phyloP scores from a whole-genome alignment of 805 yeast genomes.

The Candida broadrunensis region DNA sequence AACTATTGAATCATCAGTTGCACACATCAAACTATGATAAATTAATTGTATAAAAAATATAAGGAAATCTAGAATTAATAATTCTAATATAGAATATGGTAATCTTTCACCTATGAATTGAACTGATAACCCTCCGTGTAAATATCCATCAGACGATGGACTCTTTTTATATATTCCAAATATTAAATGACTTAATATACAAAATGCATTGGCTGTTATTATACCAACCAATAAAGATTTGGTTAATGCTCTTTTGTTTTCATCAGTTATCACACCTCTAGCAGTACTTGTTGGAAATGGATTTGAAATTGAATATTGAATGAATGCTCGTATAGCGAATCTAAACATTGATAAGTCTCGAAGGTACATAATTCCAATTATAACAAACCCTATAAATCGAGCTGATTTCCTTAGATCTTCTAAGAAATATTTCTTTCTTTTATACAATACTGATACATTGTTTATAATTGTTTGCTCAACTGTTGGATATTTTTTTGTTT shows the following conservation, averaged over 20 bases:
- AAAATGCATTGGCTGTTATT: slow-evolving; percentile 18
- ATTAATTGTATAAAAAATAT: slow-evolving; percentile 26
- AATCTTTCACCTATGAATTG: slow-evolving; percentile 40
- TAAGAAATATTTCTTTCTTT: slow-evolving; percentile 39
- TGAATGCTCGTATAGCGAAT: slow-evolving; percentile 21
- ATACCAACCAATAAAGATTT: slow-evolving; percentile 24
- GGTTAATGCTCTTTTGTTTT: slow-evolving; percentile 22
- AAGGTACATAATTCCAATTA: slow-evolving; percentile 36
- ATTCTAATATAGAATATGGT: slow-evolving; percentile 21
- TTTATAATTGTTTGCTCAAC: slow-evolving; percentile 38
- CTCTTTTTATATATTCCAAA: slow-evolving; percentile 20
- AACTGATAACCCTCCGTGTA: slow-evolving; percentile 33
- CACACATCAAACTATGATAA: slow-evolving; percentile 31
- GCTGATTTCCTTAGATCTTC: slow-evolving; percentile 31
- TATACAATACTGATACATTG: slow-evolving; percentile 39
- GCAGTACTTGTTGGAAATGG: slow-evolving; percentile 20
- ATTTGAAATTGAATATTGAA: slow-evolving; percentile 26
- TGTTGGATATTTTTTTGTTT: slow-evolving; percentile 27
- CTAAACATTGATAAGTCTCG: slow-evolving; percentile 38
- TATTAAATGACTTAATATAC: slow-evolving; percentile 24
- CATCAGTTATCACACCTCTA: slow-evolving; percentile 16
- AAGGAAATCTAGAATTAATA: slow-evolving; percentile 24
- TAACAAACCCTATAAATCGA: slow-evolving; percentile 32
- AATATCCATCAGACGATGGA: slow-evolving; percentile 12
- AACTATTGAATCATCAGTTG: slow-evolving; percentile 27